Evolutionary conservation across 2,329 filamentous ascomycete genomes (phyloP).

Genomic region (Mycosphaerella sp.): DNA sequence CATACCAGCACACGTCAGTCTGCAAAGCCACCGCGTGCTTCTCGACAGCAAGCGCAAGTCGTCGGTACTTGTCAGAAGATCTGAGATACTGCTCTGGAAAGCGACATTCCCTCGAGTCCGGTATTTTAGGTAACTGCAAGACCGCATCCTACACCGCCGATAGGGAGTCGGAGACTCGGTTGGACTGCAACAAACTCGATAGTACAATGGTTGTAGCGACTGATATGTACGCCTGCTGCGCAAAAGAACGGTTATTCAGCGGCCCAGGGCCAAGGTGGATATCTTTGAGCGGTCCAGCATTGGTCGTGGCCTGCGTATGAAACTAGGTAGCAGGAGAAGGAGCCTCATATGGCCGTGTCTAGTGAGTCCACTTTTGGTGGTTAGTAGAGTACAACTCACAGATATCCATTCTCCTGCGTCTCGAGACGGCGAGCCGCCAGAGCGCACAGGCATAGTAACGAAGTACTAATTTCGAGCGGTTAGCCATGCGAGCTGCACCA

Average conservation of each 20-base stretch:
- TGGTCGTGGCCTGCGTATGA: no score
- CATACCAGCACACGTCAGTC: no score
- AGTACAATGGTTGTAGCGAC: not conserved
- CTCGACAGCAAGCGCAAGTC: no score
- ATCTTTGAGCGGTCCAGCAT: no score
- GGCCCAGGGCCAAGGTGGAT: no score
- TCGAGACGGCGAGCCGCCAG: constrained; percentile 9
- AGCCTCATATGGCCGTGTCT: not conserved
- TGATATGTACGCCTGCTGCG: not conserved
- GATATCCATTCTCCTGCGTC: constrained; percentile 1
- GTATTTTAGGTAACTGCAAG: not conserved
- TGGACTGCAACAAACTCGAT: no score
- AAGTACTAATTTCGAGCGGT: constrained; percentile 3
- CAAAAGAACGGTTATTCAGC: not conserved
- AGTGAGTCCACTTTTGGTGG: constrained; percentile 1
- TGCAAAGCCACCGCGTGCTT: no score
- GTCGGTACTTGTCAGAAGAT: no score
- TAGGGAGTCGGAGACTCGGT: no score
- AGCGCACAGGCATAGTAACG: constrained; percentile 4
- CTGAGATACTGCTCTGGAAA: no score
- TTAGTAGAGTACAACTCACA: not conserved
- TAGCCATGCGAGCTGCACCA: not conserved
- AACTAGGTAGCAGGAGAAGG: no score
- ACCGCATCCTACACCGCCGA: not conserved
- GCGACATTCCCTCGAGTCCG: no score